Percentiles rank a stretch among this genome's conserved stretches.
Conservation (phyloP, 2,329 filamentous ascomycete species). For the Monosporascus sp. region DNA sequence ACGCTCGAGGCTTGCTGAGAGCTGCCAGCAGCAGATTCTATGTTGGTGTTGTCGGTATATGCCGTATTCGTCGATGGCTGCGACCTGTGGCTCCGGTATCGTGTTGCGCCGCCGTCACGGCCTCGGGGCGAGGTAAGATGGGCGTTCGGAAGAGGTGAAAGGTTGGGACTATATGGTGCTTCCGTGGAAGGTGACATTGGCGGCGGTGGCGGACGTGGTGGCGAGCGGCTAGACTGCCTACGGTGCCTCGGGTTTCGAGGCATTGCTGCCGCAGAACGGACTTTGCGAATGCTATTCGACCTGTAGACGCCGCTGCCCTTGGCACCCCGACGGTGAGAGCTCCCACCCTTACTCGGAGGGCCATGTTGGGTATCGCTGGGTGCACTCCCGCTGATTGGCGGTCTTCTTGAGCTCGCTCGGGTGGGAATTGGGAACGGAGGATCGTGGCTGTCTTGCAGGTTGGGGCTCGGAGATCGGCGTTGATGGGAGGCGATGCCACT, state of each 20-base stretch:
- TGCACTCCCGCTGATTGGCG: constrained; percentile 59
- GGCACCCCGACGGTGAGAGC: constrained; percentile 49
- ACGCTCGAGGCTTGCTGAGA: constrained; percentile 68
- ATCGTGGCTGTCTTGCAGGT: constrained; percentile 51
- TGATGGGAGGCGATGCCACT: constrained; percentile 69
- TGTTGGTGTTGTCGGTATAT: constrained; percentile 39
- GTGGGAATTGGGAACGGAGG: constrained; percentile 92
- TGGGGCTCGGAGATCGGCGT: constrained; percentile 60
- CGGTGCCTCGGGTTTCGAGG: constrained; percentile 48
- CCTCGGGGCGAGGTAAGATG: constrained; percentile 60
- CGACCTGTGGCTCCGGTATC: constrained; percentile 46
- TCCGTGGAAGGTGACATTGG: constrained; percentile 65
- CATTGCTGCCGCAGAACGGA: constrained; percentile 75
- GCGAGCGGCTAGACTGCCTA: constrained; percentile 54
- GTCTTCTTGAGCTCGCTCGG: constrained; percentile 78
- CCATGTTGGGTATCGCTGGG: constrained; percentile 71
- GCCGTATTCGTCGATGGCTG: constrained; percentile 58
- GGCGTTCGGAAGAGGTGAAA: constrained; percentile 71
- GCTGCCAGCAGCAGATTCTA: constrained; percentile 51
- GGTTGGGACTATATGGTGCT: constrained; percentile 61
- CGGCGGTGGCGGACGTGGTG: constrained; percentile 42
- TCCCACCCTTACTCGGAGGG: constrained; percentile 57
- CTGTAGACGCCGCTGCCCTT: constrained; percentile 45
- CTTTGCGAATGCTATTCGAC: constrained; percentile 68
- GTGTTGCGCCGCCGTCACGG: constrained; percentile 34